Evolutionary conservation across 352 stramenopile species (phyloP), one percentile per base, ranked within the genome.

Genomic region (Phytophthora sp.): DNA sequence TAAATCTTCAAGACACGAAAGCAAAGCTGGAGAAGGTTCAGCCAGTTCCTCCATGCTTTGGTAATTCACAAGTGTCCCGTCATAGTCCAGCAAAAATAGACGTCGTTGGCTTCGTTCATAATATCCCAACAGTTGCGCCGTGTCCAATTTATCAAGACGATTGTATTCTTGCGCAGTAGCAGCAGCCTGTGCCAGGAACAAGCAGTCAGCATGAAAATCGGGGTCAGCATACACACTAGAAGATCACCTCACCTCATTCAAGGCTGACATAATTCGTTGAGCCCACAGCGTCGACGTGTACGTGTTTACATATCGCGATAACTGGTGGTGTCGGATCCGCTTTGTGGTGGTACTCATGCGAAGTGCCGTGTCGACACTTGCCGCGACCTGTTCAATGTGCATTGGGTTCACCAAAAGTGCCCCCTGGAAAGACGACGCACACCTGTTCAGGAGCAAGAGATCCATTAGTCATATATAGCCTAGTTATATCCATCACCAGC

Each of bases 201-300:
- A 56, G 4, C 7, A 38, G 6, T 2, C 36, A 26, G 5, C 42
- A 7, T 52, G 36, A 29, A 21, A 24, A 36, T 21, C 30, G 23
- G 13, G 24, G 6, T 49, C 12, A 15, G 21, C 9, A 26, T 36
- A 27, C 20, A 7, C 12, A 44, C 20, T 36, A 36, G 8, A 24
- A 16, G 23, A 68, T 1, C 20, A 16, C 1, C 71, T 45, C 24
- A 83, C 75, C 68, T 92, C 79, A 24, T 90, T 88, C 39, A 96
- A 57, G 5, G 88, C 89, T 9, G 75, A 90, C 76, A 96, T 93
- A 51, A 95, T 94, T 24, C 87, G 84, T 63, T 89, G 83, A 1
- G 82, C 86, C 89, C 89, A 96, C 9, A 96, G 59, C 24, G 82
- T 88, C 49, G 86, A 94, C 23, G 89, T 96, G 78, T 96, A 96